Conservation (phyloP, 495 filamentous ascomycete species). For the Hypoxylon rickii region DNA sequence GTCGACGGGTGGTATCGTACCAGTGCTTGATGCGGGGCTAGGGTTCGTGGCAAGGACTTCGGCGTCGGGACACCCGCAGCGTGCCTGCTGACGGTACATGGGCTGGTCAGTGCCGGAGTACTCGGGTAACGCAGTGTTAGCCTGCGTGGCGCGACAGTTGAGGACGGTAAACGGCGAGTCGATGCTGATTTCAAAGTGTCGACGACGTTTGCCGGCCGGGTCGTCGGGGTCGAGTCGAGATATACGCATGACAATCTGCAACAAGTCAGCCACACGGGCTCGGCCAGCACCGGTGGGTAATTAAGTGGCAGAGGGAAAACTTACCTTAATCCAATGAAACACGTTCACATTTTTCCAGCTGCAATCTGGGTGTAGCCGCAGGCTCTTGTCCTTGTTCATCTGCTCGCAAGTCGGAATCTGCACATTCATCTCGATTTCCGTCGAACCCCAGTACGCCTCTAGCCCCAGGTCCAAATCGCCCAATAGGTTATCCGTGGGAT, state of each 20-base stretch:
- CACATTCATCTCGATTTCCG: conserved; percentile 96
- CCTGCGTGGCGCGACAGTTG: conserved; percentile 89
- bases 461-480: conserved; percentile 72
- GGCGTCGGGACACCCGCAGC: conserved; percentile 81
- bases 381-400: conserved; percentile 77
- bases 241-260: conserved; percentile 92
- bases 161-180: conserved; percentile 97
- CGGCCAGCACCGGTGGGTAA: background rate
- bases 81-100: conserved; percentile 51
- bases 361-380: conserved; percentile 87
- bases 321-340: conserved; percentile 98
- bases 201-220: conserved; percentile 72
- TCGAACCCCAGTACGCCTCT: conserved; percentile 75
- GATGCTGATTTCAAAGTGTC: conserved; percentile 98
- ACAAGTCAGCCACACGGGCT: conserved; percentile 35
- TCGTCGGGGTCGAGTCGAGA: conserved; percentile 84
- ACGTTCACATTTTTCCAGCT: conserved; percentile 97
- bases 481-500: conserved; percentile 69
- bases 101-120: conserved; percentile 67
- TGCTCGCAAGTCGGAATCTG: conserved; percentile 90
- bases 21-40: conserved; percentile 41
- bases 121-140: conserved; percentile 85
- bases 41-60: conserved; percentile 48
- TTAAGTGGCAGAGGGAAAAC: conserved; percentile 14
- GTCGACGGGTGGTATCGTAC: conserved; percentile 33